Evolutionary conservation across 306 rosid genomes (phyloP), one percentile per base, ranked within the genome.

Genomic region (Gillenia trifoliata): DNA sequence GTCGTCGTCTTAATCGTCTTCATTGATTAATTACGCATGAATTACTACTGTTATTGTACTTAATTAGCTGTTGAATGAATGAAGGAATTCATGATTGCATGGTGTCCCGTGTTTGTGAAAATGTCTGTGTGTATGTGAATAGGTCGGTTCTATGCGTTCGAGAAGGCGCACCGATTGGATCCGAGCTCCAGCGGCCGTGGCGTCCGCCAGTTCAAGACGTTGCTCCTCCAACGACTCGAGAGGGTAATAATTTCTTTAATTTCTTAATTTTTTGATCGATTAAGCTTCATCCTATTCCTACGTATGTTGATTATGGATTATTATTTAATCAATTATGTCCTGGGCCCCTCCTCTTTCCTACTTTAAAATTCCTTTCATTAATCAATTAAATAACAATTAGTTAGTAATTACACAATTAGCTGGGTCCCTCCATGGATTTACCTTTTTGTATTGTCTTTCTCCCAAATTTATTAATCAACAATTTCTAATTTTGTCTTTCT

Each of bases 111-210:
- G 33, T 61, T 61, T 61, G 22, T 61, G 66, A 61, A 61, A 61
- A 29, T 12, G 64, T 59, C 4, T 13, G 43, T 10, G 17, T 45
- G 50, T 15, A 16, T 45, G 20, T 45, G 52, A 45, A 45, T 45
- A 94, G 98, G 98, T 82, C 97, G 98, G 28, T 90, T 91, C 79
- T 90, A 94, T 57, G 98, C 98, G 71, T 94, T 91, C 64, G 98
- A 94, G 86, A 94, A 94, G 90, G 96, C 98, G 13, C 97, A 91
- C 75, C 75, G 98, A 75, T 87, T 94, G 91, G 98, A 94, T 77
- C 92, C 81, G 23, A 85, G 89, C 85, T 94, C 97, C 16, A 91
- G 85, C 49, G 97, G 96, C 55, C 97, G 98, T 78, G 98, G 98
- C 55, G 98, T 94, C 56, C 82, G 98, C 85, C 98, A 94, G 88